Percentiles rank a stretch among this genome's conserved stretches.
phyloP scores from a whole-genome alignment of 441 rosid species.

The Croton laevigatus region DNA sequence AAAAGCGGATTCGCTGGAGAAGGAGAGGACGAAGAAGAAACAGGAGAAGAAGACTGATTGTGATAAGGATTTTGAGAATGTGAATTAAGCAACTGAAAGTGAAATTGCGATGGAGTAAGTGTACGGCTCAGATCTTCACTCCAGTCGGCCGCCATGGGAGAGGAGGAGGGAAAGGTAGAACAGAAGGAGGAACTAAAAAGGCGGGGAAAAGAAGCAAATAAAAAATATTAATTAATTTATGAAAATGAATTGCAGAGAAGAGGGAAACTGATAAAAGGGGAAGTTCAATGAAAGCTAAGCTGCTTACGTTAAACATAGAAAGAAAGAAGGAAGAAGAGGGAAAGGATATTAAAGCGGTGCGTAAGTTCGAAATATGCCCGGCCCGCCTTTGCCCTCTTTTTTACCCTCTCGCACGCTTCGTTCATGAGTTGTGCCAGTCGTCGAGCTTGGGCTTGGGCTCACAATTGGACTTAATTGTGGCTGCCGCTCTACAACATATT shows the following conservation, averaged over 20 bases:
- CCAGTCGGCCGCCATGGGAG: conserved; percentile 37
- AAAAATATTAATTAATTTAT: not conserved
- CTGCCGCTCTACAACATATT: too few relatives aligned
- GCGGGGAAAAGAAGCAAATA: not conserved
- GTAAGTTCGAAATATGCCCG: conserved; percentile 24
- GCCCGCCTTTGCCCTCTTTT: conserved; percentile 31
- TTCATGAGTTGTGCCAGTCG: too few relatives aligned
- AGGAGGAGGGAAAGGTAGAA: not conserved
- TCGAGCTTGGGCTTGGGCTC: too few relatives aligned
- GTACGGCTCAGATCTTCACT: conserved; percentile 42
- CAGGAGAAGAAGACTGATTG: conserved; percentile 9
- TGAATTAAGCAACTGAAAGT: conserved; percentile 34
- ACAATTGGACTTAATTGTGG: too few relatives aligned
- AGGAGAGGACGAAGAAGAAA: conserved; percentile 7
- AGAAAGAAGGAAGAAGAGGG: conserved; percentile 25
- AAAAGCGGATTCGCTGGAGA: not conserved
- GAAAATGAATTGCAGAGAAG: not conserved
- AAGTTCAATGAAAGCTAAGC: conserved; percentile 1
- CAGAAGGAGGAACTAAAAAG: not conserved
- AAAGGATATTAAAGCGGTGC: conserved; percentile 20
- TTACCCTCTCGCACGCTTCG: not conserved
- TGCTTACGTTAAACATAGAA: not conserved
- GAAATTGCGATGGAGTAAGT: conserved; percentile 34
- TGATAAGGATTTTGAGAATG: conserved; percentile 19
- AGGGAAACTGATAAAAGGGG: too few relatives aligned